Evolutionary conservation across 1,284 basidiomycete genomes (phyloP).

Genomic region (Heterobasidion annosum): DNA sequence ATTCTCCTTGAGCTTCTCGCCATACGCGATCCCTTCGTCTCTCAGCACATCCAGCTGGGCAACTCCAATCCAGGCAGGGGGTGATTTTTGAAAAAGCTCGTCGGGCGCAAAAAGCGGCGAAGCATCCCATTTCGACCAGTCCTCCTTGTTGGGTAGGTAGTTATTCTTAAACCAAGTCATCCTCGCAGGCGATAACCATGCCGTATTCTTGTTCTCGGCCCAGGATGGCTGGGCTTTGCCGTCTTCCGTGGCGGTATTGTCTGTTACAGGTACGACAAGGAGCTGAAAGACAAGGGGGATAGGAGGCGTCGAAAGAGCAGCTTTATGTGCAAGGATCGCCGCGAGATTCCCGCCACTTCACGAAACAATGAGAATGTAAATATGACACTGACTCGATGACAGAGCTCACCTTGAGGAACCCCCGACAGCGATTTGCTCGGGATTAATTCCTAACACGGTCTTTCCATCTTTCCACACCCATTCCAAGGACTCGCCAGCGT

Average conservation of each 20-base stretch:
- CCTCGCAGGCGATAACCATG: slow-evolving; percentile 49
- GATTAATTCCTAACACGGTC: slow-evolving; percentile 29
- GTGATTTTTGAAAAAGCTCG: slow-evolving; percentile 37
- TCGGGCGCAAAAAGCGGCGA: slow-evolving; percentile 63
- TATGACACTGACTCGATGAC: background rate
- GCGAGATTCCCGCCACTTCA: slow-evolving; percentile 65
- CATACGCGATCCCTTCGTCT: slow-evolving; percentile 61
- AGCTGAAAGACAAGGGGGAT: slow-evolving; percentile 56
- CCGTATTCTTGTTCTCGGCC: slow-evolving; percentile 48
- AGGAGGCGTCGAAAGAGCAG: slow-evolving; percentile 35
- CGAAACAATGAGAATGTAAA: background rate
- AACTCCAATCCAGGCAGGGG: slow-evolving; percentile 55
- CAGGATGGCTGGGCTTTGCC: slow-evolving; percentile 37
- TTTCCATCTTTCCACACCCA: slow-evolving; percentile 47
- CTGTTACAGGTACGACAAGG: slow-evolving; percentile 62
- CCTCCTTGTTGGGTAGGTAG: slow-evolving; percentile 54
- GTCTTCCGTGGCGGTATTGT: slow-evolving; percentile 50
- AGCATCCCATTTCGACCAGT: slow-evolving; percentile 56
- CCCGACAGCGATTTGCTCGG: slow-evolving; percentile 41
- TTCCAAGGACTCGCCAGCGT: slow-evolving; percentile 56
- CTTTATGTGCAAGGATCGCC: slow-evolving; percentile 57
- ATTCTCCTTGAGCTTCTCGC: slow-evolving; percentile 42
- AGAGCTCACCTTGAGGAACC: slow-evolving; percentile 55
- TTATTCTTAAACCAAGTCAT: slow-evolving; percentile 69
- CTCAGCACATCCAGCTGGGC: slow-evolving; percentile 60